Percentiles rank a stretch among this genome's conserved stretches.
Conservation (phyloP, 345 rosid genomes). For the Brassica cretica region DNA sequence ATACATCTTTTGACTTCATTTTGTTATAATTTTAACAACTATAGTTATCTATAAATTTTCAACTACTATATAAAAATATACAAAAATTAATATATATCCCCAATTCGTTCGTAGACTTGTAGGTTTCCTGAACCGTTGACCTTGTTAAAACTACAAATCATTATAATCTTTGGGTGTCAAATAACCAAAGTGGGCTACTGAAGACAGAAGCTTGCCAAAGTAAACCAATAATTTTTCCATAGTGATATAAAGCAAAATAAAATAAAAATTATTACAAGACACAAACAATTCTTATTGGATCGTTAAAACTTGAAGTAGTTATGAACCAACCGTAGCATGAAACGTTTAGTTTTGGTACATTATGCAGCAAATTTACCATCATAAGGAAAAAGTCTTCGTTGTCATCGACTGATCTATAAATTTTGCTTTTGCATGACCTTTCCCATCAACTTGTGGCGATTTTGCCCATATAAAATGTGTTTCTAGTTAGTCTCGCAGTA, state of each 20-base stretch:
- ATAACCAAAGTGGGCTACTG: constrained; percentile 27
- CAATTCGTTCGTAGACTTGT: background rate
- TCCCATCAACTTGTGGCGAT: constrained; percentile 59
- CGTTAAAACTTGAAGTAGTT: constrained; percentile 22
- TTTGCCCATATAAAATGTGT: constrained; percentile 45
- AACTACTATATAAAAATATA: background rate
- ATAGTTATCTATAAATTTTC: background rate
- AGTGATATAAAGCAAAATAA: background rate
- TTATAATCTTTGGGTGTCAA: constrained; percentile 17
- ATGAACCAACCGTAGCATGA: constrained; percentile 49
- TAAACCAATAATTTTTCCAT: constrained; percentile 29
- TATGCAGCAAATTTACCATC: constrained; percentile 35
- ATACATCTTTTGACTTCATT: background rate
- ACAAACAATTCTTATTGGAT: constrained; percentile 26
- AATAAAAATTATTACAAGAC: background rate
- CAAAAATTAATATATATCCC: background rate
- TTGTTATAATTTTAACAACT: background rate
- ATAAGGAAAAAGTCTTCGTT: constrained; percentile 38
- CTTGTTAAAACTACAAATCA: constrained; percentile 23
- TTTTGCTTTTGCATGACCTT: constrained; percentile 36
- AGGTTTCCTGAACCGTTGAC: constrained; percentile 25
- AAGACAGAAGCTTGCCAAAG: constrained; percentile 18
- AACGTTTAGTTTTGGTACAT: constrained; percentile 43
- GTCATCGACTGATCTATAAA: constrained; percentile 38
- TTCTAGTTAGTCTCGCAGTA: constrained; percentile 37